A percentile compares a stretch with the other conserved stretches of the same genome.
Conservation (phyloP, 2,329 filamentous ascomycete species). For the Blastomyces parvus region DNA sequence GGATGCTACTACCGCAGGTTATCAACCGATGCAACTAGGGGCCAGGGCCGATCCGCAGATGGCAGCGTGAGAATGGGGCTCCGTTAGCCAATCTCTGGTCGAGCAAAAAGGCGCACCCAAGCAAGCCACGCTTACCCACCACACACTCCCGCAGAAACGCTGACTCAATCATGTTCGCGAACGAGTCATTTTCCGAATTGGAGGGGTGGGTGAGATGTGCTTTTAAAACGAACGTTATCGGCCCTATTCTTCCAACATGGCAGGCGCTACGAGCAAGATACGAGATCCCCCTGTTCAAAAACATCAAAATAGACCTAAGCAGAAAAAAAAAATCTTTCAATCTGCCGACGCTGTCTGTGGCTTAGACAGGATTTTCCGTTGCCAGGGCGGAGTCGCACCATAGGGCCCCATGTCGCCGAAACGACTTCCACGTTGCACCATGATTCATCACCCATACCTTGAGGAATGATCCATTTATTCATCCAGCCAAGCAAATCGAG, state of each 20-base stretch:
- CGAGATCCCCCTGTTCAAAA: not conserved
- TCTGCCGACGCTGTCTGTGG: not conserved
- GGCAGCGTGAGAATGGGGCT: not conserved
- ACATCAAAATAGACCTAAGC: not conserved
- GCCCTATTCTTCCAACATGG: not conserved
- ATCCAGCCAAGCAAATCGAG: not conserved
- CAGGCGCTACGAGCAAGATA: not conserved
- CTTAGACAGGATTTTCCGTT: not conserved
- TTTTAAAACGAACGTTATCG: not conserved
- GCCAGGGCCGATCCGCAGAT: not conserved
- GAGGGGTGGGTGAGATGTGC: not conserved
- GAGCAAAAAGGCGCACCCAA: not conserved
- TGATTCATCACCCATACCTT: not conserved
- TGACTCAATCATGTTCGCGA: not conserved
- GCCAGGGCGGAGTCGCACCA: not conserved
- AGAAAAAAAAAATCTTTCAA: not conserved
- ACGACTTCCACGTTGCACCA: slow-evolving; percentile 1
- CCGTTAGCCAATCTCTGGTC: not conserved
- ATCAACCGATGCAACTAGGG: not conserved
- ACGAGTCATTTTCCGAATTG: not conserved
- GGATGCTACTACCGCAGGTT: not conserved
- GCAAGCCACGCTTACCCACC: not conserved
- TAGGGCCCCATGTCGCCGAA: not conserved
- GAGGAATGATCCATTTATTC: not conserved
- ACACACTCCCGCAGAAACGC: not conserved